Conservation (phyloP, 2,329 filamentous ascomycete genomes). For the Nothophoma quercina region DNA sequence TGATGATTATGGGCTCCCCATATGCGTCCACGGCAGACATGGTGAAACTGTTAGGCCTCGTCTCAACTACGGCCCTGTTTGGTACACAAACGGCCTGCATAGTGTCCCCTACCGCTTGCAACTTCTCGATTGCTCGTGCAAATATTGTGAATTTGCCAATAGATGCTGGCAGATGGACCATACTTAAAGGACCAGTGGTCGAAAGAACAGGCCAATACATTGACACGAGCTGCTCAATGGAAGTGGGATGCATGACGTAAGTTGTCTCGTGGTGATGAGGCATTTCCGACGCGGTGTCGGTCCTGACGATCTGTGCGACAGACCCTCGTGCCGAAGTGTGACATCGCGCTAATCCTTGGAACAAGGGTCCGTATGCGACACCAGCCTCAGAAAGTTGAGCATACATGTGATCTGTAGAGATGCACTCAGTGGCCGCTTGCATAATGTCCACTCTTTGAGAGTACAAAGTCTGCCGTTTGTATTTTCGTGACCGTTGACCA, state of each 20-base stretch:
- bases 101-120: constrained; percentile 7
- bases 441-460: constrained; percentile 9
- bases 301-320: constrained; percentile 26
- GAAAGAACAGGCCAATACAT: constrained; percentile 41
- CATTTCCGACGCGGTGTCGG: constrained; percentile 35
- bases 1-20: constrained; percentile 24
- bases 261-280: constrained; percentile 36
- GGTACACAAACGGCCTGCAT: constrained; percentile 28
- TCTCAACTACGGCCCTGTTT: constrained; percentile 4
- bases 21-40: constrained; percentile 31
- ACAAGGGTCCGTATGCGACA: constrained; percentile 60
- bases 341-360: constrained; percentile 61
- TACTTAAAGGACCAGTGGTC: constrained; percentile 15
- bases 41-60: constrained; percentile 28
- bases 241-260: constrained; percentile 36
- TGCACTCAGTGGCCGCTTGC: constrained; percentile 23
- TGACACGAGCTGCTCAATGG: constrained; percentile 37
- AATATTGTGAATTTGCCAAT: constrained; percentile 34
- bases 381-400: constrained; percentile 56
- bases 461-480: constrained; percentile 22
- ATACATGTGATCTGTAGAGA: constrained; percentile 52
- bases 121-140: constrained; percentile 11
- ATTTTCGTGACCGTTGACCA: constrained; percentile 21
- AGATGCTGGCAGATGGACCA: constrained; percentile 32
- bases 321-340: constrained; percentile 47